Base-by-base conservation (phyloP, 2,329 filamentous ascomycete genomes). In the Xylariaceae sp. region DNA sequence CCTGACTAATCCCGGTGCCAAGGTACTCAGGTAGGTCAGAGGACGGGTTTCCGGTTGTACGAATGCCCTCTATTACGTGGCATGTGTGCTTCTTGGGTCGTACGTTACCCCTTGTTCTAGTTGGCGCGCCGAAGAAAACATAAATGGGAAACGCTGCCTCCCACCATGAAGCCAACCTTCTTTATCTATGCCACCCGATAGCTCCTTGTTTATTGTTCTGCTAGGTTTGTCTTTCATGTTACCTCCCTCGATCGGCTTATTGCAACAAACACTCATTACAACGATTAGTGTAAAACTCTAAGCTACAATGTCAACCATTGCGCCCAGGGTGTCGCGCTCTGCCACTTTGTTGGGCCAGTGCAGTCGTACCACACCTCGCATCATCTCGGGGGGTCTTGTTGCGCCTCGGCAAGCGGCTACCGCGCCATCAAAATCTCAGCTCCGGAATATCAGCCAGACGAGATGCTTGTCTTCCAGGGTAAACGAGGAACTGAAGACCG, bases 301-400 rank as follows among this genome's bases (percentile, higher is more conserved):
- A 11, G 42, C 31, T 18, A 57, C 52, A 50, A 65, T 65, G 62
- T 43, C 60, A 50, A 50, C 51, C 14, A 50, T 61, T 12, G 40
- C 53, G 33, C 55, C 60, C 3, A 59, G 47, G 51, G 51, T 57
- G 28, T 55, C 54, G 45, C 59, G 63, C 53, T 56, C 47, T 47
- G 45, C 49, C 22, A 45, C 56, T 33, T 60, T 58, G 6, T 33
- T 64, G 22, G 53, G 53, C 22, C 57, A 51, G 43, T 56, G 64
- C 11, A 51, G 51, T 38, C 56, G 56, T 42, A 43, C 47, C 12
- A 51, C 60, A 13, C 53, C 57, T 10, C 57, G 56, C 31, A 38
- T 47, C 3, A 17, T 50, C 39, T 43, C 59, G n/a, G 49, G 51
- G 44, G 53, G 47, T 43, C 39, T 41, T 34, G 31, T 58, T 39